phyloP scores from a whole-genome alignment of 306 rosid genomes.

The Ziziphus jujuba region DNA sequence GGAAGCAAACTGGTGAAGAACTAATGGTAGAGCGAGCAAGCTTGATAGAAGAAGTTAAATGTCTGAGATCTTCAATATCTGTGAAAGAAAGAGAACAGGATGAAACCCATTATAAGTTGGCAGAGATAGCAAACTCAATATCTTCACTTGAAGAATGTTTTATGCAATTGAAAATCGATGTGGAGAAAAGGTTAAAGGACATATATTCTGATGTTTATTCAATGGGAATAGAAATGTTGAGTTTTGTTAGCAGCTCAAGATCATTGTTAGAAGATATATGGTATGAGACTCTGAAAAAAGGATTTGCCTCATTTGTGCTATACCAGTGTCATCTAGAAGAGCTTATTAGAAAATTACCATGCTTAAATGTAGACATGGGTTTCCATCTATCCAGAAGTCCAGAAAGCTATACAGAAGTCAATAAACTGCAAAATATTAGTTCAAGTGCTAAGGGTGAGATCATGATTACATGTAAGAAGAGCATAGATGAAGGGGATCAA shows the following conservation, averaged over 20 bases:
- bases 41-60: slow-evolving; percentile 59
- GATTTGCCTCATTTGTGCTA: slow-evolving; percentile 50
- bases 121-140: slow-evolving; percentile 54
- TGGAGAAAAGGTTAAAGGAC: slow-evolving; percentile 49
- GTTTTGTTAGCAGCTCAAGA: slow-evolving; percentile 42
- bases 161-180: slow-evolving; percentile 59
- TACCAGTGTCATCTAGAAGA: slow-evolving; percentile 49
- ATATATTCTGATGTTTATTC: slow-evolving; percentile 48
- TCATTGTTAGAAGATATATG: slow-evolving; percentile 58
- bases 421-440: slow-evolving; percentile 24
- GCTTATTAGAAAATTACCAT: slow-evolving; percentile 30
- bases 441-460: slow-evolving; percentile 33
- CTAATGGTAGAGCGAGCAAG: slow-evolving; percentile 56
- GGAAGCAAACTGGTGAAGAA: slow-evolving; percentile 69
- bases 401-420: slow-evolving; percentile 18
- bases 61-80: slow-evolving; percentile 48
- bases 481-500: slow-evolving; percentile 27
- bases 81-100: slow-evolving; percentile 65
- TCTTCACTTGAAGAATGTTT: slow-evolving; percentile 61
- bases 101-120: slow-evolving; percentile 46
- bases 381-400: slow-evolving; percentile 27
- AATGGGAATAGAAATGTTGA: slow-evolving; percentile 47
- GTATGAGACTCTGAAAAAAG: slow-evolving; percentile 47
- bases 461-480: slow-evolving; percentile 20
- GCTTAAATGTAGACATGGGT: slow-evolving; percentile 27